Conservation (phyloP, 2,329 filamentous ascomycete species). For the Penicillium sp. region DNA sequence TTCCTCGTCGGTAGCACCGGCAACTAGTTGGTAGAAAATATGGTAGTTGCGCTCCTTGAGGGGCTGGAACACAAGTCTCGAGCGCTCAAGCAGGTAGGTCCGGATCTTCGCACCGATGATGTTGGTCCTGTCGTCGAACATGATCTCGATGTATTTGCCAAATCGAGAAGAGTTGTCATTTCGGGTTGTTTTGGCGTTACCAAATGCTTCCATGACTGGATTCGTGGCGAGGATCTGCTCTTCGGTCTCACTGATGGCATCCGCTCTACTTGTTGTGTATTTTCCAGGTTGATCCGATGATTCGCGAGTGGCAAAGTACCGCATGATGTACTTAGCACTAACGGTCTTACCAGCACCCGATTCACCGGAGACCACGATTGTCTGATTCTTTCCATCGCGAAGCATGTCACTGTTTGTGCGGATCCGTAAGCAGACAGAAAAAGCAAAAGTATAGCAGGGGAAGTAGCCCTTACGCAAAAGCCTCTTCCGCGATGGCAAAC, state of each 20-base stretch:
- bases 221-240: slow-evolving; percentile 98
- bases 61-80: slow-evolving; percentile 92
- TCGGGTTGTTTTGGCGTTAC: slow-evolving; percentile 98
- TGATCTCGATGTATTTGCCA: slow-evolving; percentile 99
- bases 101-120: slow-evolving; percentile 98
- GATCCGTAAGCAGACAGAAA: slow-evolving; percentile 35
- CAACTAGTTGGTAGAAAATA: slow-evolving; percentile 96
- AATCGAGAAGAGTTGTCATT: slow-evolving; percentile 99
- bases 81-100: slow-evolving; percentile 91
- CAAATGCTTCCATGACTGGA: slow-evolving; percentile 99
- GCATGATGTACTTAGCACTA: slow-evolving; percentile 99
- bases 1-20: slow-evolving; percentile 80
- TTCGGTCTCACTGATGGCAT: slow-evolving; percentile 95
- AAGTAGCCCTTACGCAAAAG: slow-evolving; percentile 67
- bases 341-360: slow-evolving; percentile 98
- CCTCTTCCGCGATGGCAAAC: slow-evolving; percentile 97
- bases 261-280: slow-evolving; percentile 65
- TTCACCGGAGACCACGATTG: slow-evolving; percentile 97
- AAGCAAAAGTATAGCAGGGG: neutral
- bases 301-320: slow-evolving; percentile 97
- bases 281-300: slow-evolving; percentile 79
- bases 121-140: slow-evolving; percentile 92
- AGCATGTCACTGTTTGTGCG: slow-evolving; percentile 73
- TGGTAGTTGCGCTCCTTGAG: slow-evolving; percentile 98
- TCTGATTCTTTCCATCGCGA: slow-evolving; percentile 92